A percentile compares a stretch with the other conserved stretches of the same genome.
phyloP scores from a whole-genome alignment of 2,329 filamentous ascomycete genomes.

The Esteya vermicola region DNA sequence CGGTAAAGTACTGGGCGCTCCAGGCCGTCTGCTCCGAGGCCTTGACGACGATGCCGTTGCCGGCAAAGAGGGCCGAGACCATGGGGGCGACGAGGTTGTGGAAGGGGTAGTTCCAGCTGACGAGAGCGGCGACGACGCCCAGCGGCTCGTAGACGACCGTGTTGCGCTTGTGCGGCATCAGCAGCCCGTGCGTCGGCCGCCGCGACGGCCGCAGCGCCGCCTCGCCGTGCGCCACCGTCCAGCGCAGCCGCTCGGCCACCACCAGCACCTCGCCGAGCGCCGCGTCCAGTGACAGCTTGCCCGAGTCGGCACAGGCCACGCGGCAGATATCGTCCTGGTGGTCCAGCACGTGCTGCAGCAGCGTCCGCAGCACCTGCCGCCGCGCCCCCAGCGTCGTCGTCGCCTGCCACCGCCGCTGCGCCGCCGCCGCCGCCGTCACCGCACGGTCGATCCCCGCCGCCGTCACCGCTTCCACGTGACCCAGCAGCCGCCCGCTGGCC shows the following conservation, averaged over 20 bases:
- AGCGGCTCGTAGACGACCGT: slow-evolving; percentile 82
- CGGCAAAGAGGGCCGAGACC: slow-evolving; percentile 80
- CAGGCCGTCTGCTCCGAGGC: slow-evolving; percentile 92
- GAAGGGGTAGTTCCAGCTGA: slow-evolving; percentile 96
- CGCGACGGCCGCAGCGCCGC: slow-evolving; percentile 56
- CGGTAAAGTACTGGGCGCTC: slow-evolving; percentile 72
- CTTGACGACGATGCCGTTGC: slow-evolving; percentile 87
- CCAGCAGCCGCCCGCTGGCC: slow-evolving; percentile 74
- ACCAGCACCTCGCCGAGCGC: slow-evolving; percentile 89
- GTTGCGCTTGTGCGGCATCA: slow-evolving; percentile 94
- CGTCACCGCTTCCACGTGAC: slow-evolving; percentile 63
- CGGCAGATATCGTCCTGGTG: slow-evolving; percentile 79
- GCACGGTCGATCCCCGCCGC: slow-evolving; percentile 64
- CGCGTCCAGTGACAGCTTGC: slow-evolving; percentile 92
- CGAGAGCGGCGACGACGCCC: slow-evolving; percentile 80
- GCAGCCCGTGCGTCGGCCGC: slow-evolving; percentile 64
- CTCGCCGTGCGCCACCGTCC: slow-evolving; percentile 87
- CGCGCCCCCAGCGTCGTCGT: slow-evolving; percentile 65
- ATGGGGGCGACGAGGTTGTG: slow-evolving; percentile 89
- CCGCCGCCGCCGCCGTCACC: slow-evolving; percentile 56
- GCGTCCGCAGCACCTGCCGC: slow-evolving; percentile 62
- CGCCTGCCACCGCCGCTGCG: slow-evolving; percentile 65
- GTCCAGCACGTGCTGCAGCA: slow-evolving; percentile 72
- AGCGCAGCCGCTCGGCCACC: slow-evolving; percentile 83
- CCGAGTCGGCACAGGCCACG: slow-evolving; percentile 79